phyloP scores from a whole-genome alignment of 352 stramenopile species.

The Blastocystis sp. region DNA sequence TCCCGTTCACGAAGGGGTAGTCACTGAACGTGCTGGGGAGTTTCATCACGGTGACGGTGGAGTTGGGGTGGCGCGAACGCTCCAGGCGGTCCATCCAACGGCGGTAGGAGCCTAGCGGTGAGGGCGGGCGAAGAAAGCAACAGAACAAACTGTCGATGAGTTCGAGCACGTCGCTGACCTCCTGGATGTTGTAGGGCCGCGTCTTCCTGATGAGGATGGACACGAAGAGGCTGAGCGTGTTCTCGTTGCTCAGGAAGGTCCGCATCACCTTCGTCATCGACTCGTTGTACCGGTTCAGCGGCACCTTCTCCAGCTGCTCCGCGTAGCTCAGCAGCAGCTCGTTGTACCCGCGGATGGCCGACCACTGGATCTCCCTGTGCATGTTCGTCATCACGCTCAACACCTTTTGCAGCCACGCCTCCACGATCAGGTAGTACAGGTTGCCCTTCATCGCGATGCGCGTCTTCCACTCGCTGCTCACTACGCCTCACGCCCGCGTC shows the following conservation, averaged over 20 bases:
- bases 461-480: slow-evolving; percentile 61
- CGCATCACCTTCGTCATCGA: slow-evolving; percentile 67
- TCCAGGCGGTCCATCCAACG: slow-evolving; percentile 60
- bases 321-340: slow-evolving; percentile 62
- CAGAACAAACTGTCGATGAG: slow-evolving; percentile 66
- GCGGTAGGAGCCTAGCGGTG: slow-evolving; percentile 23
- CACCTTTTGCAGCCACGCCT: slow-evolving; percentile 68
- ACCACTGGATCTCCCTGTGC: slow-evolving; percentile 68
- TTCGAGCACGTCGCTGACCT: slow-evolving; percentile 53
- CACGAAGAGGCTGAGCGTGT: slow-evolving; percentile 63
- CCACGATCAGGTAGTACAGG: slow-evolving; percentile 67
- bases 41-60: neutral
- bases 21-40: slow-evolving; percentile 56
- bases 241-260: slow-evolving; percentile 65
- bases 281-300: slow-evolving; percentile 36
- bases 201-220: slow-evolving; percentile 53
- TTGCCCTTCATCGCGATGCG: slow-evolving; percentile 68
- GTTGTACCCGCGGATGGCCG: slow-evolving; percentile 63
- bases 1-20: slow-evolving; percentile 35
- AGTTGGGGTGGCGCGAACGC: slow-evolving; percentile 54
- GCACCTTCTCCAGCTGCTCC: slow-evolving; percentile 41
- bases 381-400: slow-evolving; percentile 64
- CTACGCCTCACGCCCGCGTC: neutral
- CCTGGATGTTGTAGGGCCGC: slow-evolving; percentile 54
- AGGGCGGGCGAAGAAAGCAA: neutral